These are phyloP conservation scores for Leccinum longicurvipes DNA, from an alignment of 768 basidiomycete genomes.

Conservation along the genomic window DNA sequence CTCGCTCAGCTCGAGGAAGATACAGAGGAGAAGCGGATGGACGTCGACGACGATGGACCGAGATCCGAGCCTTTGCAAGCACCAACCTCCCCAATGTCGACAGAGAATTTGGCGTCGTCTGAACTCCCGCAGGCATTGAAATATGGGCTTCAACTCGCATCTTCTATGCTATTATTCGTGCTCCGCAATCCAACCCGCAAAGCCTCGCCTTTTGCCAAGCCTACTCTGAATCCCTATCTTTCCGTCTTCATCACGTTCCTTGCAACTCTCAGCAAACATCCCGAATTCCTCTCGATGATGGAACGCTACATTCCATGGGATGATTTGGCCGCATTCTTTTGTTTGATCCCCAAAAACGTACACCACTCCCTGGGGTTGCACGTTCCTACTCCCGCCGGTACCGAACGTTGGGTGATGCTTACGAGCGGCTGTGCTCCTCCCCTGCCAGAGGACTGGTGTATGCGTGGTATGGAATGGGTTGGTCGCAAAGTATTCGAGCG, in stretches of 20 bases:
- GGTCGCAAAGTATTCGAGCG: conserved; percentile 86
- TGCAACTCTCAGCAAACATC: conserved; percentile 66
- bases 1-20: conserved; percentile 31
- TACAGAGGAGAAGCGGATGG: conserved; percentile 56
- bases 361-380: conserved; percentile 45
- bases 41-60: conserved; percentile 52
- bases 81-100: conserved; percentile 28
- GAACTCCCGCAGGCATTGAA: conserved; percentile 67
- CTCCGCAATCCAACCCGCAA: conserved; percentile 63
- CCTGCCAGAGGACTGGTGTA: conserved; percentile 90
- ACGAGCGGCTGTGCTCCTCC: conserved; percentile 68
- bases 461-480: conserved; percentile 97
- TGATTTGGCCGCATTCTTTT: conserved; percentile 63
- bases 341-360: conserved; percentile 52
- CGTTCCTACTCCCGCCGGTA: conserved; percentile 28
- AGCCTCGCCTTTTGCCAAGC: conserved; percentile 51
- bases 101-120: conserved; percentile 31
- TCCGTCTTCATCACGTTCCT: conserved; percentile 87
- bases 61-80: conserved; percentile 18
- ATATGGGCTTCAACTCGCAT: conserved; percentile 75
- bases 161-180: conserved; percentile 69
- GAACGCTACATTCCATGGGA: conserved; percentile 86
- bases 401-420: conserved; percentile 62
- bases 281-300: conserved; percentile 55
- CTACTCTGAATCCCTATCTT: conserved; percentile 81